A percentile compares a stretch with the other conserved stretches of the same genome.
These are phyloP conservation scores for Blastobotrys arbuscula DNA, from an alignment of 1,139 yeast genomes.

Conservation along the genomic window DNA sequence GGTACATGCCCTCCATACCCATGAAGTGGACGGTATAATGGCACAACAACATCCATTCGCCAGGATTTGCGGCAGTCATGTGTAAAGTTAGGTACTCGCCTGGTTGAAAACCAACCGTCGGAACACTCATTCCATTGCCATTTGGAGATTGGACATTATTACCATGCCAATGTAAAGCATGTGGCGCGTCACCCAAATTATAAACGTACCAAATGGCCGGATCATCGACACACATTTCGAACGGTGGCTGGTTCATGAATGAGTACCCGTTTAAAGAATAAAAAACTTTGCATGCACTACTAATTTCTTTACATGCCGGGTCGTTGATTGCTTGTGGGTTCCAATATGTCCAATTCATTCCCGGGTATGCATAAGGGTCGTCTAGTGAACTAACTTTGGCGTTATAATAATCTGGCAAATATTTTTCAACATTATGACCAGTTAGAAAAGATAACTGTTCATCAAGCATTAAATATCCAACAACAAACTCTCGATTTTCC, in stretches of 20 bases:
- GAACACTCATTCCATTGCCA: slow-evolving; percentile 2
- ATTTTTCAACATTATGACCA: slow-evolving; percentile 8
- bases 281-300: slow-evolving; percentile 7
- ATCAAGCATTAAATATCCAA: slow-evolving; percentile 4
- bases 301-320: slow-evolving; percentile 1
- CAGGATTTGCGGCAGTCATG: slow-evolving; percentile 9
- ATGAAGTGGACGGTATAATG: slow-evolving; percentile 9
- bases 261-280: slow-evolving; percentile 9
- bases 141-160: neutral
- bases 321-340: slow-evolving; percentile 7
- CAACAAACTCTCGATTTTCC: slow-evolving; percentile 8
- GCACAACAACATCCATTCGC: slow-evolving; percentile 9
- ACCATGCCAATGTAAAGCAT: slow-evolving; percentile 10
- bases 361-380: slow-evolving; percentile 5
- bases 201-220: slow-evolving; percentile 10
- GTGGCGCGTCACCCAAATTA: slow-evolving; percentile 11
- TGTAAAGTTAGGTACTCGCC: slow-evolving; percentile 1
- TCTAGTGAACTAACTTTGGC: neutral
- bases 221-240: slow-evolving; percentile 11
- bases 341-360: slow-evolving; percentile 11
- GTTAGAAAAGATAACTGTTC: slow-evolving; percentile 3
- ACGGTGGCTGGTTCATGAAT: slow-evolving; percentile 7
- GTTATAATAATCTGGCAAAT: slow-evolving; percentile 8
- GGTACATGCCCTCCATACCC: slow-evolving; percentile 9
- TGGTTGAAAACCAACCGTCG: slow-evolving; percentile 6